Conservation (phyloP, 2,329 filamentous ascomycete genomes). For the Penicillium italicum region DNA sequence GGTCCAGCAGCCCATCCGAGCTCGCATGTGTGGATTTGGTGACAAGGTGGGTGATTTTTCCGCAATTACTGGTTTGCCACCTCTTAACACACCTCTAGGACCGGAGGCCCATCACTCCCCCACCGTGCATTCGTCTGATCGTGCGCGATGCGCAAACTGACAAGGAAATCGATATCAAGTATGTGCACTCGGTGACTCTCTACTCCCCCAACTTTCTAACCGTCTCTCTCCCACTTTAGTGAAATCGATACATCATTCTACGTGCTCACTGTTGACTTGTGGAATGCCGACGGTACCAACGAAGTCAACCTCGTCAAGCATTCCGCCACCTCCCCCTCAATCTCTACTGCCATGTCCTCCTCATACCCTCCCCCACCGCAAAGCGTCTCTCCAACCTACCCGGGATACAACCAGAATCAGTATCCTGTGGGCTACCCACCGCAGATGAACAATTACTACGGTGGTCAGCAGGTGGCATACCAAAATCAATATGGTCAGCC, state of each 20-base stretch:
- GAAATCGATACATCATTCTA: conserved; percentile 67
- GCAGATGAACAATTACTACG: conserved; percentile 38
- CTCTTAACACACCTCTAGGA: conserved; percentile 56
- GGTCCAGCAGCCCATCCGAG: conserved; percentile 84
- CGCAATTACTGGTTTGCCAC: not conserved
- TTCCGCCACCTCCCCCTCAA: conserved; percentile 66
- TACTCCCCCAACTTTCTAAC: not conserved
- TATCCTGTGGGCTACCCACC: conserved; percentile 40
- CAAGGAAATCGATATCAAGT: conserved; percentile 81
- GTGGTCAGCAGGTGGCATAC: conserved; percentile 33
- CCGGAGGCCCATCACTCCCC: conserved; percentile 90
- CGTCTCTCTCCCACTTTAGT: conserved; percentile 42
- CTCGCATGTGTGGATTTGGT: conserved; percentile 97
- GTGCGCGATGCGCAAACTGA: conserved; percentile 71
- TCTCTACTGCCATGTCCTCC: conserved; percentile 73
- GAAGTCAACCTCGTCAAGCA: conserved; percentile 69
- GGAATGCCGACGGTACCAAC: conserved; percentile 56
- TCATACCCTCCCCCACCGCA: conserved; percentile 62
- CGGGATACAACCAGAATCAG: conserved; percentile 37
- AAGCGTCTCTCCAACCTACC: conserved; percentile 35
- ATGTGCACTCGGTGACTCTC: conserved; percentile 34
- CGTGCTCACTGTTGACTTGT: conserved; percentile 67
- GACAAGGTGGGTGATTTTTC: conserved; percentile 68
- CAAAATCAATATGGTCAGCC: conserved; percentile 35
- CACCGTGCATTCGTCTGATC: conserved; percentile 81